Evolutionary conservation across 176 grass and related monocot genomes (phyloP), one percentile per base, ranked within the genome.

Genomic region (Eleusine coracana): DNA sequence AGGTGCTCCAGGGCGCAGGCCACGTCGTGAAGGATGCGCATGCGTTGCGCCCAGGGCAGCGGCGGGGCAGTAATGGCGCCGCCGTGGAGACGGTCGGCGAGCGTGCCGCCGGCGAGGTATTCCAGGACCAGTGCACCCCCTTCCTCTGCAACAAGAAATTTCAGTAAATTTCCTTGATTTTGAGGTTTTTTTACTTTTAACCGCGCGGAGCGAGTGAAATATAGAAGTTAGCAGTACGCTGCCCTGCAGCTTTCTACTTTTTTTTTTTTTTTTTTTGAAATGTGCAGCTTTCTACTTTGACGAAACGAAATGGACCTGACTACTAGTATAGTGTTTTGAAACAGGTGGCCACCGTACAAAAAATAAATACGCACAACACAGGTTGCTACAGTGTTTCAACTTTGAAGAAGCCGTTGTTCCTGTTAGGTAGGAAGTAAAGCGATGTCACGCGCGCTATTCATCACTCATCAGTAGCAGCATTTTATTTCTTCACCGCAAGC

Each of bases 51-150:
- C 95, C 95, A 98, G 8, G 90, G 2, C n/a, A 98, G 66, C 3
- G 66, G 17, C 1, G 20, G 14, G 3, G n/a, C 10, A 68, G 10
- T 15, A 50, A 3, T 55, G 16, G 25, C 23, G 37, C 61, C 55
- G 68, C 78, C 62, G 68, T 88, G 88, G n/a, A 97, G 86, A 12
- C 81, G 80, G n/a, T 85, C 88, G 71, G 84, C 82, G 18, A 98
- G 93, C 66, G 80, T 98, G 63, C 95, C 92, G 68, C 86, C 88
- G 15, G 88, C 44, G 72, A 89, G 80, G 88, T 94, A 94, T 72
- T 98, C 95, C 9, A 98, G 80, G 23, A 98, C 75, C 34, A 97
- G 59, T 1, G 90, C 95, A n/a, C 95, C 95, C 52, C 85, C 91
- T 73, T 97, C 95, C 44, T 92, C 95, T 94, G 85, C 82, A 77